Evolutionary conservation across 164 flowering plant species (phyloP).

Genomic region (Cinnamomum chago): DNA sequence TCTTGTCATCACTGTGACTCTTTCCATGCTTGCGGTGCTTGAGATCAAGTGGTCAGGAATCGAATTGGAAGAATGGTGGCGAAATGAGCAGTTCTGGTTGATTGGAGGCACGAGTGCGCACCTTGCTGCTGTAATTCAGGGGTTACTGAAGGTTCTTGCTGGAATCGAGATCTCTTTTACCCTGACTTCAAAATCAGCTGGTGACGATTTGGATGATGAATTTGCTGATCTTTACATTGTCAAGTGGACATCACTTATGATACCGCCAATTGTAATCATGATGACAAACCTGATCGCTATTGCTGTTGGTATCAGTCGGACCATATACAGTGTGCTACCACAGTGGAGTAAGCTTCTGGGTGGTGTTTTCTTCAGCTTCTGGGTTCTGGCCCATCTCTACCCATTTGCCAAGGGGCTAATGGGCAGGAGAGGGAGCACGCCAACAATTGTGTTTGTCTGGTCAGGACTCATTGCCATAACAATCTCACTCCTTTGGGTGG

Average conservation of each 20-base stretch:
- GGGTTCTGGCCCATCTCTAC: conserved; percentile 76
- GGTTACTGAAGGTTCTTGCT: conserved; percentile 66
- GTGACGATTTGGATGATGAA: conserved; percentile 54
- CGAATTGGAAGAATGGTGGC: conserved; percentile 78
- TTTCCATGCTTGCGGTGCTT: conserved; percentile 46
- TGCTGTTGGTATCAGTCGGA: conserved; percentile 43
- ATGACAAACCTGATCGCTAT: conserved; percentile 60
- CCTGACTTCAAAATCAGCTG: conserved; percentile 53
- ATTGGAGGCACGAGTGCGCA: conserved; percentile 78
- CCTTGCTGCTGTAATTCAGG: conserved; percentile 68
- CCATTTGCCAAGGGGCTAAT: conserved; percentile 83
- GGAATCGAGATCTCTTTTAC: conserved; percentile 80
- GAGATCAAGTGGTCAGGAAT: conserved; percentile 78
- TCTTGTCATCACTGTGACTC: conserved; percentile 45
- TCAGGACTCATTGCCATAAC: conserved; percentile 73
- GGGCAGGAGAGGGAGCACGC: conserved; percentile 70
- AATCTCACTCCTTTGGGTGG: conserved; percentile 58
- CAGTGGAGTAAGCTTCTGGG: conserved; percentile 69
- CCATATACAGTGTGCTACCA: conserved; percentile 48
- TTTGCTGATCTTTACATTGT: conserved; percentile 64
- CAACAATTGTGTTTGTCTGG: conserved; percentile 73
- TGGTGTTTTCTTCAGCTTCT: conserved; percentile 73
- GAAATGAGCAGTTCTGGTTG: conserved; percentile 82
- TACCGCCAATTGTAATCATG: conserved; percentile 64
- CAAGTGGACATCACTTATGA: conserved; percentile 72